Evolutionary conservation across 2,329 filamentous ascomycete genomes (phyloP).

Genomic region (Herpotrichia juniperi): DNA sequence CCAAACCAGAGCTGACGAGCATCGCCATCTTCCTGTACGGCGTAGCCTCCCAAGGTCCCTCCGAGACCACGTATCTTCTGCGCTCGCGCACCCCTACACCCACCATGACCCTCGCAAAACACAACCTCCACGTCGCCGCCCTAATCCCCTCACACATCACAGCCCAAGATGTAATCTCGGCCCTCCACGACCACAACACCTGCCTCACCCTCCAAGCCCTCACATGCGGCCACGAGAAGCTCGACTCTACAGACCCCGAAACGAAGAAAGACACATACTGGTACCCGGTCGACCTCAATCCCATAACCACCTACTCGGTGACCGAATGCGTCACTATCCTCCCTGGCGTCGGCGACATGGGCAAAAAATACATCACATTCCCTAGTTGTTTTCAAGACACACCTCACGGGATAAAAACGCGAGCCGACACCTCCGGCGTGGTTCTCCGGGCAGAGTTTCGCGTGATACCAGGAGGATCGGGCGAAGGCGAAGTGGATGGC

Average conservation of each 20-base stretch:
- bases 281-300: constrained; percentile 37
- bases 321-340: constrained; percentile 36
- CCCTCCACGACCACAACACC: constrained; percentile 43
- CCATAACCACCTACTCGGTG: constrained; percentile 35
- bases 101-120: constrained; percentile 26
- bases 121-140: constrained; percentile 38
- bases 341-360: constrained; percentile 38
- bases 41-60: too few relatives aligned
- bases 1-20: too few relatives aligned
- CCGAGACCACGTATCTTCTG: not conserved
- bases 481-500: constrained; percentile 34
- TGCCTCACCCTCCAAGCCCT: constrained; percentile 41
- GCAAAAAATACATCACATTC: constrained; percentile 38
- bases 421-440: constrained; percentile 37
- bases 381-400: constrained; percentile 40
- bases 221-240: constrained; percentile 33
- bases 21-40: too few relatives aligned
- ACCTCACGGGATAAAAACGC: constrained; percentile 37
- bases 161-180: constrained; percentile 31
- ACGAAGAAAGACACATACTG: constrained; percentile 42
- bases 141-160: constrained; percentile 34
- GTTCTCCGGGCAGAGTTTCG: constrained; percentile 39
- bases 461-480: constrained; percentile 32
- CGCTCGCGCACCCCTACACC: not conserved
- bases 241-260: constrained; percentile 25